Evolutionary conservation across 2,329 filamentous ascomycete genomes (phyloP), one percentile per base, ranked within the genome.

Genomic region (Microcyclosporella mali): DNA sequence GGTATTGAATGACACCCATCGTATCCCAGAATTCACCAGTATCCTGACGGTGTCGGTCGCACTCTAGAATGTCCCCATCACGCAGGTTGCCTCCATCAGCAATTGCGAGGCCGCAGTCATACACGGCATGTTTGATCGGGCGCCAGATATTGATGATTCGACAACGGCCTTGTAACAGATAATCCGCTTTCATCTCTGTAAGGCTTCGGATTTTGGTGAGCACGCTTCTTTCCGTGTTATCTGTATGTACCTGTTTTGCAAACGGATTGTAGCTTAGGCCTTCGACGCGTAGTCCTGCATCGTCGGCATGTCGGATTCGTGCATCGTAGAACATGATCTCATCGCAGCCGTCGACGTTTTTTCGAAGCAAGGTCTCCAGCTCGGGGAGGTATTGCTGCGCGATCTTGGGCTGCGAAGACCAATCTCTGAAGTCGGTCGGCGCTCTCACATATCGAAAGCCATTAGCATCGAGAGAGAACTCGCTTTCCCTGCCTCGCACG

Each of bases 401-500:
- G 17, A 45, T 48, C 18, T 35, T 38, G 29, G 46, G 43, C 27
- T 49, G 47, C 27, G 47, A 58, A 27, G 46, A 43, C 46, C 42
- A 49, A 3, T 49, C 36, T 19, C 34, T 46, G 39, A 49, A 43
- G 3, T 33, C 21, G 8, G 42, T 49, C 6, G 42, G 46, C 12
- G 43, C 40, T 18, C 41, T 17, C 6, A 49, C 46, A n/a, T 46
- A 46, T 33, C 72, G 14, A 47, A 62, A 50, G 6, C 47, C 47
- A 33, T 50, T 37, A 19, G 14, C 27, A 16, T 50, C 47, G n/a
- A 50, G 37, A 8, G 37, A 37, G 29, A 47, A 47, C 7, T 46
- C 11, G 9, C 30, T 15, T 28, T 45, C 17, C n/a, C 27, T 16
- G 64, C 70, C 2, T 64, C 71, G 1, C 45, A 57, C 11, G 61